A percentile compares a stretch with the other conserved stretches of the same genome.
phyloP scores from a whole-genome alignment of 2,329 filamentous ascomycete genomes.

The Arthrinium phaeospermum region DNA sequence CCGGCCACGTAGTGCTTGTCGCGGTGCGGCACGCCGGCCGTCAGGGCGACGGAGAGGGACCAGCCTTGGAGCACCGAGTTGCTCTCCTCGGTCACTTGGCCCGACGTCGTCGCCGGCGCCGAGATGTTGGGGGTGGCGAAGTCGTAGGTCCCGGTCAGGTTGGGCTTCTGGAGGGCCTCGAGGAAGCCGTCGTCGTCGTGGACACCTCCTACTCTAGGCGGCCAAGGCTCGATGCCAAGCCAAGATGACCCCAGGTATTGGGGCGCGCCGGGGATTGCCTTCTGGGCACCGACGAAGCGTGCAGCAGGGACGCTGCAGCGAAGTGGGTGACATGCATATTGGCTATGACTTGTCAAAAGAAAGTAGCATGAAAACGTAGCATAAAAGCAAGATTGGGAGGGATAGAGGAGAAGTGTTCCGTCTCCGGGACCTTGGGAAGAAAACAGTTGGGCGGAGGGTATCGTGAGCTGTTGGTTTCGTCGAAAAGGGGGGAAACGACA shows the following conservation, averaged over 20 bases:
- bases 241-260: neutral
- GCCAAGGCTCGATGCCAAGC: neutral
- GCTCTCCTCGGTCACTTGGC: neutral
- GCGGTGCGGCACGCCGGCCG: neutral
- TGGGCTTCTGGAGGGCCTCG: neutral
- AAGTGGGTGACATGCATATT: neutral
- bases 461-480: neutral
- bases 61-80: neutral
- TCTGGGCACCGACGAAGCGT: neutral
- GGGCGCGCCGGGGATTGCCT: neutral
- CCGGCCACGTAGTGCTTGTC: neutral
- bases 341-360: too few relatives aligned
- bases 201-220: too few relatives aligned
- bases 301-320: neutral
- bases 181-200: too few relatives aligned
- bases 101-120: neutral
- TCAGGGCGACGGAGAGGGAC: neutral
- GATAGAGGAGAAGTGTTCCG: too few relatives aligned
- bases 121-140: slow-evolving; percentile 9
- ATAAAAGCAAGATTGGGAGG: too few relatives aligned
- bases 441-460: too few relatives aligned
- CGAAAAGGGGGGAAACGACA: neutral
- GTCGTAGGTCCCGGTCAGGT: neutral
- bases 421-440: too few relatives aligned
- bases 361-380: too few relatives aligned